phyloP scores from a whole-genome alignment of 2,329 filamentous ascomycete species.

The Claviceps africana region DNA sequence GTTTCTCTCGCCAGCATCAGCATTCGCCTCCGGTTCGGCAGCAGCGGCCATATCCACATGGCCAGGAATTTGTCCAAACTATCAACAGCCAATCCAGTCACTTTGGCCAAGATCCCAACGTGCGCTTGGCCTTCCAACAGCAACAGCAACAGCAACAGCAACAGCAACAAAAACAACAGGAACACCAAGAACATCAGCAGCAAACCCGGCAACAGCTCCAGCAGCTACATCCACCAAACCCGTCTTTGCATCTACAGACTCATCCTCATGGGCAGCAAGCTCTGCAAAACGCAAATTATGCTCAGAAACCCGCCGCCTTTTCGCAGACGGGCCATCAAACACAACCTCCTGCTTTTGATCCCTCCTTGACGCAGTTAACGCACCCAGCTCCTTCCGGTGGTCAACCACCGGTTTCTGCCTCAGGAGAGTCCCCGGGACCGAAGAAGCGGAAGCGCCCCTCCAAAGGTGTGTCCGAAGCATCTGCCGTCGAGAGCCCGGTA shows the following conservation, averaged over 20 bases:
- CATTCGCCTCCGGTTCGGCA: conserved; percentile 12
- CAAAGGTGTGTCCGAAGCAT: conserved; percentile 9
- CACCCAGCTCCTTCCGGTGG: not conserved
- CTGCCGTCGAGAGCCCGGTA: conserved; percentile 6
- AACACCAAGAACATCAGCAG: conserved; percentile 6
- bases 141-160: conserved; percentile 10
- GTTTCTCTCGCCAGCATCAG: conserved; percentile 15
- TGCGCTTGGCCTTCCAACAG: conserved; percentile 7
- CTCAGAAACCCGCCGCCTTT: not conserved
- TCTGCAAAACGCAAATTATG: conserved; percentile 8
- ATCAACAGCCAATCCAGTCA: conserved; percentile 3
- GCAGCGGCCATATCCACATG: conserved; percentile 4
- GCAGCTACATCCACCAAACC: conserved; percentile 5
- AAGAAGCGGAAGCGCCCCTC: conserved; percentile 26
- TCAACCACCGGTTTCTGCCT: conserved; percentile 1
- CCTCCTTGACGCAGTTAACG: conserved; percentile 1
- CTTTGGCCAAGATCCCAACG: conserved; percentile 4
- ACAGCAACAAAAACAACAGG: conserved; percentile 9
- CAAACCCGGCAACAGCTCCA: conserved; percentile 4
- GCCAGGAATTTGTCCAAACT: conserved; percentile 3
- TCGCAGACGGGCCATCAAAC: conserved; percentile 6
- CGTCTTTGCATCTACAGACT: conserved; percentile 11
- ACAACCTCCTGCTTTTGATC: conserved; percentile 5
- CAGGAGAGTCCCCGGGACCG: conserved; percentile 14
- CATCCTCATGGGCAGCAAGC: conserved; percentile 14